A percentile compares a stretch with the other conserved stretches of the same genome.
Conservation (phyloP, 805 yeast species). For the Cyberlindnera americana region DNA sequence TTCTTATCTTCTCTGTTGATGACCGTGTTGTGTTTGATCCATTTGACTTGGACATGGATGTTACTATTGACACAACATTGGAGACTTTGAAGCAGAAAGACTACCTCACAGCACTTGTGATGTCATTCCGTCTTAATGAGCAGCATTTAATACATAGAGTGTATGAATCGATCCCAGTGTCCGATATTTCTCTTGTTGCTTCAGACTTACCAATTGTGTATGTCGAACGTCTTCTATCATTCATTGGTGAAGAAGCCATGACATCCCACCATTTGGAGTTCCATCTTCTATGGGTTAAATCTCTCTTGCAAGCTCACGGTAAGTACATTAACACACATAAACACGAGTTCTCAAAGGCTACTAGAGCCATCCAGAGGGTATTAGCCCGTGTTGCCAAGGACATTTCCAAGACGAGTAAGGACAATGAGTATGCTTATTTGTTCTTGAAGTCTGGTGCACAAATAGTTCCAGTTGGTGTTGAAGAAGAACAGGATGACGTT, state of each 20-base stretch:
- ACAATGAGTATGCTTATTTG: slow-evolving; percentile 50
- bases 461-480: slow-evolving; percentile 9
- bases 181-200: slow-evolving; percentile 64
- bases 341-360: slow-evolving; percentile 56
- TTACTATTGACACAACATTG: slow-evolving; percentile 75
- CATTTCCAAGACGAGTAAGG: slow-evolving; percentile 50
- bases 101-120: slow-evolving; percentile 74
- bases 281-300: slow-evolving; percentile 75
- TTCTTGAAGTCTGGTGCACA: slow-evolving; percentile 40
- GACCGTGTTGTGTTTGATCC: slow-evolving; percentile 81
- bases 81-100: slow-evolving; percentile 53
- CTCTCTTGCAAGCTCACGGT: slow-evolving; percentile 71
- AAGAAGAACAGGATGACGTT: slow-evolving; percentile 14
- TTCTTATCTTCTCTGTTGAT: slow-evolving; percentile 78
- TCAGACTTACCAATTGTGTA: slow-evolving; percentile 76
- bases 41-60: slow-evolving; percentile 87
- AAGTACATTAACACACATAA: slow-evolving; percentile 60
- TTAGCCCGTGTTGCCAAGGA: slow-evolving; percentile 72
- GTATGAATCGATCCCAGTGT: slow-evolving; percentile 68
- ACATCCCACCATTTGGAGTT: slow-evolving; percentile 84
- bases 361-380: slow-evolving; percentile 73
- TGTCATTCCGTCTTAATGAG: slow-evolving; percentile 94
- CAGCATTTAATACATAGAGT: slow-evolving; percentile 64
- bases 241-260: slow-evolving; percentile 63
- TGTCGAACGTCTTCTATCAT: slow-evolving; percentile 59